Base-by-base conservation (phyloP, 2,329 filamentous ascomycete species). In the Pseudocercospora pini-densiflorae region DNA sequence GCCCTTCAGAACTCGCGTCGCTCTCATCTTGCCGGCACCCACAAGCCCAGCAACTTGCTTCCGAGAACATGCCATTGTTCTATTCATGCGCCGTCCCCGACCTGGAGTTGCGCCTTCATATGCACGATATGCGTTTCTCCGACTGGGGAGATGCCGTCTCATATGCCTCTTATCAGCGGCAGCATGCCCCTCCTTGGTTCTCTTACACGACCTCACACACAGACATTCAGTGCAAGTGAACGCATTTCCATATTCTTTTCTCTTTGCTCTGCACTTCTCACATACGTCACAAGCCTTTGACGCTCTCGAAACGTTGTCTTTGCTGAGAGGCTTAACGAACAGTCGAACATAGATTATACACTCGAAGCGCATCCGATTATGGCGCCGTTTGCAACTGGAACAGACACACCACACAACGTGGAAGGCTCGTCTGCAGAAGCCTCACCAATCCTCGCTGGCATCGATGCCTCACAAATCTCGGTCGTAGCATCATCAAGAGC, bases 401-500 rank as follows among this genome's bases (percentile, higher is more conserved):
- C 71, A 31, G 63, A 65, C 51, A 71, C 72, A 24, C 73, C 74
- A 21, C 73, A 74, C 36, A 64, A 68, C 23, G 63, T 68, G 21
- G 59, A 62, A 24, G 65, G 53, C 63, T 63, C 64, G 47, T 63
- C 61, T 7, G 43, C 59, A 58, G 64, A 65, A 65, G 68, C 63
- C 5, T 70, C 68, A 3, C 69, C 68, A n/a, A 47, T 66, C 4
- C 57, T 70, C 9, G 40, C 61, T 23, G 63, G 65, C 36, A 53
- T 69, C 7, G 59, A 72, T 45, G 64, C 69, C 8, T 70, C 70
- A 10, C 58, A 71, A 5, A 86, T 94, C 74, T 89, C 88, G 51
- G 92, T 97, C 65, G 85, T 98, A 65, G 91, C 91, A 65, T 98
- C 95, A 0, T 91, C 90, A 27, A 88, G 94, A 73, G 92, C 92